Evolutionary conservation across 768 basidiomycete genomes (phyloP), one percentile per base, ranked within the genome.

Genomic region (Tulasnella sp.): DNA sequence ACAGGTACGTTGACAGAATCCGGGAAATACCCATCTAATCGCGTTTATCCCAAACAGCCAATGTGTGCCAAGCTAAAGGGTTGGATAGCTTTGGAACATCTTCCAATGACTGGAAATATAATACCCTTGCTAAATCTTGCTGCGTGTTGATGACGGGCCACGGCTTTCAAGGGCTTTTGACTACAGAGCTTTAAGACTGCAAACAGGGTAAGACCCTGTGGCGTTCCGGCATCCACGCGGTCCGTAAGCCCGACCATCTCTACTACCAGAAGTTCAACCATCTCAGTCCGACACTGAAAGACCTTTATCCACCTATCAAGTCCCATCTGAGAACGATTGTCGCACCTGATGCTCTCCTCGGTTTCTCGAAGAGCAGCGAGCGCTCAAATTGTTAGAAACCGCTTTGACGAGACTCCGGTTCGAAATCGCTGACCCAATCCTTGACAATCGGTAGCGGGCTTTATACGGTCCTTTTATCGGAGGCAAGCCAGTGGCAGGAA

Each of bases 391-490:
- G 64, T 65, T 26, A 17, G 39, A 34, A 14, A 9, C 17, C 22
- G 29, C 63, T 65, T 11, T 14, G 35, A 36, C 12, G 32, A 8
- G 63, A 6, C 63, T 1, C 32, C 11, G 26, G 52, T 12, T 1
- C 22, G 22, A 14, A 12, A 29, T 9, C 3, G 16, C 11, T 29
- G 12, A 32, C 22, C 52, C 19, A 29, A 29, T 1, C n/a, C 0
- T 29, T 22, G 14, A 12, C 26, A 0, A n/a, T 17, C 14, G 36
- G n/a, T 36, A 73, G 72, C 36, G 64, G 17, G 26, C 72, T 7
- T 14, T n/a, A 3, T 73, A 73, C 26, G 52, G 65, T 16, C 72
- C 72, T 32, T 73, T 68, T 35, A 73, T 73, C 12, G 65, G 72
- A 39, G 72, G 66, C 16, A 73, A 67, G 7, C 26, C 67, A 12